Conservation (phyloP, 2,329 filamentous ascomycete genomes). For the Coniochaeta ligniaria region DNA sequence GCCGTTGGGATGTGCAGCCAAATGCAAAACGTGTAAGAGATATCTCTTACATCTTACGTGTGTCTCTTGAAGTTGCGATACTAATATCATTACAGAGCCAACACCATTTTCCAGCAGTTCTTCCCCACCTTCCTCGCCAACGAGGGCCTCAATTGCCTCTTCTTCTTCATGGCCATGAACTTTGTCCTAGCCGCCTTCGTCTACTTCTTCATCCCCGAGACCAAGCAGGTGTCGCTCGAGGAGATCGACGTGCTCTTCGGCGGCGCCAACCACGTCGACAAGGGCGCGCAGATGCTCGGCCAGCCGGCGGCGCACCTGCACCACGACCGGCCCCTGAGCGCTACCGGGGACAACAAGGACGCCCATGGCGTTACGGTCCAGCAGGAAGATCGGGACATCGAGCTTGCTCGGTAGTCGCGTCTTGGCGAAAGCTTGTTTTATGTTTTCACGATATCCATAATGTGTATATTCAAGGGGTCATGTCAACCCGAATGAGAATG, state of each 20-base stretch:
- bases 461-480: background rate
- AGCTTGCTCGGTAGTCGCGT: background rate
- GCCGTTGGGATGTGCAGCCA: slow-evolving; percentile 59
- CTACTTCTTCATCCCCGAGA: slow-evolving; percentile 39
- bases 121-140: slow-evolving; percentile 58
- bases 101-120: slow-evolving; percentile 60
- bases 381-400: background rate
- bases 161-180: slow-evolving; percentile 34
- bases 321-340: background rate
- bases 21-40: slow-evolving; percentile 37
- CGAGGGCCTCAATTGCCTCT: slow-evolving; percentile 31
- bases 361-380: background rate
- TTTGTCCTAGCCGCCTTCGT: slow-evolving; percentile 36
- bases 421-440: background rate
- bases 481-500: background rate
- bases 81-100: too few species aligned
- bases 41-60: background rate
- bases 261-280: slow-evolving; percentile 47
- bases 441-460: background rate
- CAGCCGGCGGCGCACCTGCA: background rate
- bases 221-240: slow-evolving; percentile 40
- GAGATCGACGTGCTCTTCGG: slow-evolving; percentile 51
- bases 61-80: too few species aligned
- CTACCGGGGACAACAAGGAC: background rate
- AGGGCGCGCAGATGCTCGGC: slow-evolving; percentile 39